A percentile compares a stretch with the other conserved stretches of the same genome.
These are phyloP conservation scores for Haplosporangium gracile DNA, from an alignment of 192 early-diverging fungal species.

Conservation along the genomic window DNA sequence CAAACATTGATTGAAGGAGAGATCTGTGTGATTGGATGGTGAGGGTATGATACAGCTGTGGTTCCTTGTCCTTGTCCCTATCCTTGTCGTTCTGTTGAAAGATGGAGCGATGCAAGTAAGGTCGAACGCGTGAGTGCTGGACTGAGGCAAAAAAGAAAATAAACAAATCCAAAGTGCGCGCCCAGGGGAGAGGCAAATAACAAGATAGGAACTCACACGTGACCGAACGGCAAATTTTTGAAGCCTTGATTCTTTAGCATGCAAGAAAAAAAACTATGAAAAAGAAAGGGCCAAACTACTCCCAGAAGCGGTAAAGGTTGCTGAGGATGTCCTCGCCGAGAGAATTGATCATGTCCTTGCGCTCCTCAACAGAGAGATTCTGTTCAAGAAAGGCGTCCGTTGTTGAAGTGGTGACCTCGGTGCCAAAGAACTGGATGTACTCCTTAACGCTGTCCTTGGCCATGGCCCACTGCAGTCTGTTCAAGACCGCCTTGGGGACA, in stretches of 20 bases:
- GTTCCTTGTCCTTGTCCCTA: not conserved
- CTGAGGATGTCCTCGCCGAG: conserved; percentile 31
- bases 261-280: not conserved
- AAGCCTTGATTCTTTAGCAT: not conserved
- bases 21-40: not conserved
- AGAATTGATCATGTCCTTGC: not conserved
- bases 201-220: too few species aligned
- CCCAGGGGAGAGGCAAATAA: not conserved
- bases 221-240: too few species aligned
- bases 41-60: not conserved
- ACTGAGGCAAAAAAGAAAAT: not conserved
- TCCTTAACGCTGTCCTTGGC: conserved; percentile 29
- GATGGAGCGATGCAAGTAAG: not conserved
- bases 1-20: conserved; percentile 33
- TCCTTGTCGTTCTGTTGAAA: not conserved
- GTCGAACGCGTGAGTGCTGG: not conserved
- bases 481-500: not conserved
- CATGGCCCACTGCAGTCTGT: conserved; percentile 7
- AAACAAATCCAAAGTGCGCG: not conserved
- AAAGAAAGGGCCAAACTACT: not conserved
- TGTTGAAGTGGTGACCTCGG: not conserved
- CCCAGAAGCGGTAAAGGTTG: conserved; percentile 6
- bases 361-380: not conserved
- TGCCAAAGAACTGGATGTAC: conserved; percentile 38
- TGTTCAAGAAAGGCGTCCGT: not conserved